phyloP scores from a whole-genome alignment of 2,329 filamentous ascomycete genomes.

The Lasiodiplodia citricola region DNA sequence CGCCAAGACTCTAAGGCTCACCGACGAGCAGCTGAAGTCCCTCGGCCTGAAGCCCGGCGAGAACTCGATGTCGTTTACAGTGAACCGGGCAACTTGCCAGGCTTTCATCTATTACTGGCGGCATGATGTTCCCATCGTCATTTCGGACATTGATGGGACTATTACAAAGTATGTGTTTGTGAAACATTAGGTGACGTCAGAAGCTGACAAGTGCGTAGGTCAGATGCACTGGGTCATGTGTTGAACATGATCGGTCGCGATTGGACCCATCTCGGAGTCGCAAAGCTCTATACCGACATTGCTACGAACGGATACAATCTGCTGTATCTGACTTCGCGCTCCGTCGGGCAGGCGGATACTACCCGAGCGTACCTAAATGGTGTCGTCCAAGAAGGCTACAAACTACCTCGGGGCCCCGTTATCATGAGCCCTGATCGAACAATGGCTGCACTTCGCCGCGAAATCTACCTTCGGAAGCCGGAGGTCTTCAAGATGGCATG shows the following conservation, averaged over 20 bases:
- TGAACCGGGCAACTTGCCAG: slow-evolving; percentile 90
- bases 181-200: slow-evolving; percentile 25
- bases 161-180: slow-evolving; percentile 75
- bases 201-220: slow-evolving; percentile 49
- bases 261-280: slow-evolving; percentile 96
- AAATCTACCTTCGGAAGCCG: slow-evolving; percentile 93
- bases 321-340: slow-evolving; percentile 94
- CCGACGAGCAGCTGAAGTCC: slow-evolving; percentile 91
- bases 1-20: slow-evolving; percentile 93
- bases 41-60: slow-evolving; percentile 82
- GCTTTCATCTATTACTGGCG: slow-evolving; percentile 95
- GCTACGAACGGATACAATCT: slow-evolving; percentile 97
- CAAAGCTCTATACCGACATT: slow-evolving; percentile 97
- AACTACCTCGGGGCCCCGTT: slow-evolving; percentile 85
- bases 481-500: slow-evolving; percentile 99
- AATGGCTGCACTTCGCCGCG: slow-evolving; percentile 87
- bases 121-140: slow-evolving; percentile 89
- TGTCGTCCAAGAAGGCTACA: slow-evolving; percentile 85
- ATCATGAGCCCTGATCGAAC: slow-evolving; percentile 95
- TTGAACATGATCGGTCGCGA: slow-evolving; percentile 96
- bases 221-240: slow-evolving; percentile 90
- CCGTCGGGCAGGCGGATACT: slow-evolving; percentile 89
- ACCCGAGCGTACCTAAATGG: slow-evolving; percentile 90
- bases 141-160: slow-evolving; percentile 97
- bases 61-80: slow-evolving; percentile 94